A percentile compares a stretch with the other conserved stretches of the same genome.
These are phyloP conservation scores for Quercus rubra DNA, from an alignment of 306 rosid genomes.

Conservation along the genomic window DNA sequence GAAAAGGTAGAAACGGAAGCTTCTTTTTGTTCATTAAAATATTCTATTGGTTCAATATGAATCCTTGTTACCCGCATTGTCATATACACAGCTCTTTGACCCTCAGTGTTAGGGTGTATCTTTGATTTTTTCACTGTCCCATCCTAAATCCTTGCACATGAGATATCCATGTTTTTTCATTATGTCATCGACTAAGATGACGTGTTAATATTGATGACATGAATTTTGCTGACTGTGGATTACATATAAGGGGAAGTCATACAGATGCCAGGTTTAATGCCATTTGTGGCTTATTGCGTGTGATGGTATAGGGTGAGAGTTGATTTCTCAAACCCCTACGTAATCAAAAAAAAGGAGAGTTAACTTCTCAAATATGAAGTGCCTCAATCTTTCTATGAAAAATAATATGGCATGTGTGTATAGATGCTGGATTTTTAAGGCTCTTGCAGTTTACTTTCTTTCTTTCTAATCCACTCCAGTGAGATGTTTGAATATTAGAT, in stretches of 20 bases:
- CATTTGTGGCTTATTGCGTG: too few relatives aligned
- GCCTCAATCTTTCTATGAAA: background rate
- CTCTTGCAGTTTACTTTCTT: background rate
- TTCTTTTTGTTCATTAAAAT: slow-evolving; percentile 11
- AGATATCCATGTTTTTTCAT: background rate
- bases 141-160: slow-evolving; percentile 6
- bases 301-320: too few relatives aligned
- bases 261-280: too few relatives aligned
- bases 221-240: background rate
- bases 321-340: too few relatives aligned
- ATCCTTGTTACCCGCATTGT: background rate
- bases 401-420: background rate
- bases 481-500: background rate
- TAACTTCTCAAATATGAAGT: background rate
- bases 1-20: slow-evolving; percentile 76
- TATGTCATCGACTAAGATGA: background rate
- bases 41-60: background rate
- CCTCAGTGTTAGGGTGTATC: background rate
- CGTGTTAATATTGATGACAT: background rate
- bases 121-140: slow-evolving; percentile 10
- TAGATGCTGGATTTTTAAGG: background rate
- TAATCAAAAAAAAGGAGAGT: too few relatives aligned
- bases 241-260: background rate
- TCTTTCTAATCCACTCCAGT: background rate
- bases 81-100: background rate